Conservation (phyloP, 345 rosid species). For the Carallia pectinifolia region DNA sequence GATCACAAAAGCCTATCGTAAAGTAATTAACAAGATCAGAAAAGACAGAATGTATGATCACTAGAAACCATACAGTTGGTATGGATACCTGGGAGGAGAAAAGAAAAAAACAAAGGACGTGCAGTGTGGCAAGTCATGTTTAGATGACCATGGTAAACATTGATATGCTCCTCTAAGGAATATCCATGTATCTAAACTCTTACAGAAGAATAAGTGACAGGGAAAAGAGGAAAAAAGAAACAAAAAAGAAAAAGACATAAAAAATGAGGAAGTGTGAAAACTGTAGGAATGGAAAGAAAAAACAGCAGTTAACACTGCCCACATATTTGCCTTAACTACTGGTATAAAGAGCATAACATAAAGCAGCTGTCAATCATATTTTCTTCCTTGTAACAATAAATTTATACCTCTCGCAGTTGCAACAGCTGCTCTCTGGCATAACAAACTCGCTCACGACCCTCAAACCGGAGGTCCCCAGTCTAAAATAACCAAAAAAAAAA, state of each 20-base stretch:
- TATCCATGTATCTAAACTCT: neutral
- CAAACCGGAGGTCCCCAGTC: conserved; percentile 68
- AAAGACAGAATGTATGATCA: neutral
- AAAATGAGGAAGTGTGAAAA: no score
- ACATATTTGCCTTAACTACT: neutral
- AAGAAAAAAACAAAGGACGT: neutral
- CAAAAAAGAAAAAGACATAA: neutral
- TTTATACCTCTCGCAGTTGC: conserved; percentile 60
- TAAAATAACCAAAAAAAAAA: conserved; percentile 24
- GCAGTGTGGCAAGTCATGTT: neutral
- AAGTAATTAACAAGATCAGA: conserved; percentile 7
- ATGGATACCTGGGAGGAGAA: neutral
- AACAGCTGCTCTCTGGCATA: conserved; percentile 73
- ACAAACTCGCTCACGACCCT: conserved; percentile 55
- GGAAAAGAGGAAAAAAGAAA: neutral
- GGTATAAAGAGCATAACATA: neutral
- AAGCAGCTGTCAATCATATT: no score
- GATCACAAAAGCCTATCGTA: conserved; percentile 44
- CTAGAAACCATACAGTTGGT: neutral
- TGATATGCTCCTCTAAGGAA: neutral
- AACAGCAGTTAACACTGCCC: neutral
- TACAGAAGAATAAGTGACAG: neutral
- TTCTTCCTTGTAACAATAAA: neutral
- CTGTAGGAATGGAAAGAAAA: no score
- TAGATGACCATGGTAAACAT: neutral